Conservation (phyloP, 805 yeast species). For the Candida taoyuanica region DNA sequence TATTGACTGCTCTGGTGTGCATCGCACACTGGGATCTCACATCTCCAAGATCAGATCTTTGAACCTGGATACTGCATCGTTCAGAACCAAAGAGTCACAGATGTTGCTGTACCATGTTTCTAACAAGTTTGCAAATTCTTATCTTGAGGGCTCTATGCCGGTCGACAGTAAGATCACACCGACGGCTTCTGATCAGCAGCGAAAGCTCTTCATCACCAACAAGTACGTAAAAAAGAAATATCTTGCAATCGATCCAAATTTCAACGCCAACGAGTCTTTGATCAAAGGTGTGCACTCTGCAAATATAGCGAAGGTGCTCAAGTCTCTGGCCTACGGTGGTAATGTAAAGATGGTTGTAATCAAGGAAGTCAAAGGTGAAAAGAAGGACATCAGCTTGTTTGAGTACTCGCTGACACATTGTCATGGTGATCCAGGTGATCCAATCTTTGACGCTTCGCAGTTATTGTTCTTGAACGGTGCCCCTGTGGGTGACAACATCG, state of each 20-base stretch:
- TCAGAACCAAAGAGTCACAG: conserved; percentile 53
- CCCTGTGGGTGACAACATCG: conserved; percentile 35
- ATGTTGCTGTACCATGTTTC: conserved; percentile 51
- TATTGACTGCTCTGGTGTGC: conserved; percentile 84
- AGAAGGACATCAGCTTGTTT: conserved; percentile 30
- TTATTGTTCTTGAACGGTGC: conserved; percentile 54
- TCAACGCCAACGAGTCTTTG: conserved; percentile 32
- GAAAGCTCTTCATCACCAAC: conserved; percentile 55
- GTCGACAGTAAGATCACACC: conserved; percentile 28
- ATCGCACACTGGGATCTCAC: conserved; percentile 79
- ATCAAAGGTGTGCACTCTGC: conserved; percentile 51
- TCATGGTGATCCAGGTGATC: conserved; percentile 25
- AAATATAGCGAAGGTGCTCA: conserved; percentile 40
- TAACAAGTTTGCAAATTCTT: conserved; percentile 51
- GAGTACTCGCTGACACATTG: conserved; percentile 53
- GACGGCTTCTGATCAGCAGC: conserved; percentile 37
- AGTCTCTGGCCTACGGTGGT: conserved; percentile 44
- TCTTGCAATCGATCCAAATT: conserved; percentile 21
- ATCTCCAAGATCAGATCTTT: conserved; percentile 75
- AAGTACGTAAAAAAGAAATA: conserved; percentile 60
- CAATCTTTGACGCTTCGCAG: conserved; percentile 49
- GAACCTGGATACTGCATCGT: conserved; percentile 57
- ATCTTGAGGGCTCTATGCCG: conserved; percentile 48
- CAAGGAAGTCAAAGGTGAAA: conserved; percentile 19
- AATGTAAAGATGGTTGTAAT: conserved; percentile 40